Evolutionary conservation across 768 basidiomycete genomes (phyloP).

Genomic region (Suillus luteus): DNA sequence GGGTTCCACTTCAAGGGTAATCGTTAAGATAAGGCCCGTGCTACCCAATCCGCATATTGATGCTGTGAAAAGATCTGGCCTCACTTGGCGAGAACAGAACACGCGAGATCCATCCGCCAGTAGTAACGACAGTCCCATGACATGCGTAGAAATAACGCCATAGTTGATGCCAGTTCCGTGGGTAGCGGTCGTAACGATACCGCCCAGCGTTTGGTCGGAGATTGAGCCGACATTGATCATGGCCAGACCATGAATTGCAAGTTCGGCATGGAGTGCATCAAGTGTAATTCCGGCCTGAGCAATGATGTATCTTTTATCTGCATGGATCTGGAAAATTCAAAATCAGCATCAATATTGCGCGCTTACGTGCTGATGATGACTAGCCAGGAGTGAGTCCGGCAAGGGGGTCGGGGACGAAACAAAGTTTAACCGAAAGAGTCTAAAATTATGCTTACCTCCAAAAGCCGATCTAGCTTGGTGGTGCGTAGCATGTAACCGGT

Average conservation of each 20-base stretch:
- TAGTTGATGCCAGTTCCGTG: constrained; percentile 87
- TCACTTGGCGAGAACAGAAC: constrained; percentile 61
- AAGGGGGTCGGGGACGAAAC: constrained; percentile 15
- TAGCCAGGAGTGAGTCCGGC: neutral
- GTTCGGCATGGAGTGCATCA: constrained; percentile 65
- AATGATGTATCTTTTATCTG: constrained; percentile 63
- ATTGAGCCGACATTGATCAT: constrained; percentile 95
- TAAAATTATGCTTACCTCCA: constrained; percentile 63
- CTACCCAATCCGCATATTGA: constrained; percentile 89
- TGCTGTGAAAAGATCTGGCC: constrained; percentile 81
- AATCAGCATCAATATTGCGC: constrained; percentile 10
- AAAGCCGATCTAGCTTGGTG: constrained; percentile 65
- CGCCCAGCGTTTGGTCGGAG: constrained; percentile 93
- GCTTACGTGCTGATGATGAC: constrained; percentile 10
- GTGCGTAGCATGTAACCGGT: constrained; percentile 83
- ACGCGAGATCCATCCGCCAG: constrained; percentile 75
- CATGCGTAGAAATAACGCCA: constrained; percentile 81
- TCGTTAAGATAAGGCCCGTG: constrained; percentile 83
- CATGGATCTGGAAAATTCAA: constrained; percentile 57
- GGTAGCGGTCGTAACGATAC: constrained; percentile 90
- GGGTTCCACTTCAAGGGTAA: constrained; percentile 77
- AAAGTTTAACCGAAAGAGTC: constrained; percentile 19
- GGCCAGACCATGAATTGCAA: constrained; percentile 70
- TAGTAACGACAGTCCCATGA: constrained; percentile 72
- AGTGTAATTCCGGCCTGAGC: constrained; percentile 83